A percentile compares a stretch with the other conserved stretches of the same genome.
phyloP scores from a whole-genome alignment of 140 eudicot genomes.

The Anethum foeniculum region DNA sequence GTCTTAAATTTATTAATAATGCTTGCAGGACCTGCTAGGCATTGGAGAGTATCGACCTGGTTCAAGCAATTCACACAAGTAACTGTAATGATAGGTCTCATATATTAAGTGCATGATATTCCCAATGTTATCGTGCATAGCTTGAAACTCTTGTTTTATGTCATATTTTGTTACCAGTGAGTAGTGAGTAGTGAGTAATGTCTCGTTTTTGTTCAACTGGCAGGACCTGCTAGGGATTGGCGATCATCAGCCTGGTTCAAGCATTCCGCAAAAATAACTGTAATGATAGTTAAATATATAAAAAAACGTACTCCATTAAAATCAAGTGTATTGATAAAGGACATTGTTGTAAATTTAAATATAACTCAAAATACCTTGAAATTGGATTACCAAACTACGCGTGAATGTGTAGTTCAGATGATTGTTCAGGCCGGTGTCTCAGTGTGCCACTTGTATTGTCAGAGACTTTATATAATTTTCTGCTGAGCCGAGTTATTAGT shows the following conservation, averaged over 20 bases:
- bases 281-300: not conserved
- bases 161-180: not conserved
- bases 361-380: not conserved
- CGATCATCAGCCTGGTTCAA: slow-evolving; percentile 65
- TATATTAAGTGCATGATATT: not conserved
- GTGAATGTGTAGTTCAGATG: not conserved
- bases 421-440: not conserved
- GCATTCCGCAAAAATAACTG: slow-evolving; percentile 29
- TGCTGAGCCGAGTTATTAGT: not conserved
- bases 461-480: not conserved
- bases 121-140: not conserved
- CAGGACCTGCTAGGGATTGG: slow-evolving; percentile 91
- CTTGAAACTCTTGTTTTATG: not conserved
- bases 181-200: not conserved
- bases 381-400: not conserved
- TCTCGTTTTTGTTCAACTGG: slow-evolving; percentile 7
- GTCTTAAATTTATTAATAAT: not conserved
- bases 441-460: not conserved
- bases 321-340: not conserved
- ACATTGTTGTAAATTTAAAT: not conserved
- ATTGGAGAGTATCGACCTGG: slow-evolving; percentile 91
- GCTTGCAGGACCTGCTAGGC: slow-evolving; percentile 73
- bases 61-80: slow-evolving; percentile 34
- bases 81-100: not conserved
- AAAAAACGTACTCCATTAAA: not conserved